Conservation (phyloP, 495 filamentous ascomycete genomes). For the Penicillium nucicola region DNA sequence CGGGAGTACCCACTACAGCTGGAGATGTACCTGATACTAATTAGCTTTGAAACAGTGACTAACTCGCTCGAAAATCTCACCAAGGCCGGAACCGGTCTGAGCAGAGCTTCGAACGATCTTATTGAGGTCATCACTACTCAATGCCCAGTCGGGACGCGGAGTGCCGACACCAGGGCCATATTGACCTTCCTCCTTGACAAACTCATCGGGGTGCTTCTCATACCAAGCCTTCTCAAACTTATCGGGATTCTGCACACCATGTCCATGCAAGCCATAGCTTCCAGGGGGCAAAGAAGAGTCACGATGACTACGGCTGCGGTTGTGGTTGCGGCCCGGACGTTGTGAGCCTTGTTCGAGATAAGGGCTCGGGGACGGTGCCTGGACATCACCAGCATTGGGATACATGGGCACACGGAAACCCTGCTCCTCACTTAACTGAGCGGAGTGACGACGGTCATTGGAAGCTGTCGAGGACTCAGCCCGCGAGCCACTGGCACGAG, state of each 20-base stretch:
- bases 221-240: slow-evolving; percentile 86
- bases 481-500: slow-evolving; percentile 44
- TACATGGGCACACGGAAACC: slow-evolving; percentile 97
- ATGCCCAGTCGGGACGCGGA: slow-evolving; percentile 72
- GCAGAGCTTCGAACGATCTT: slow-evolving; percentile 78
- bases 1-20: slow-evolving; percentile 59
- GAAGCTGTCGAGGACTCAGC: slow-evolving; percentile 52
- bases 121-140: slow-evolving; percentile 90
- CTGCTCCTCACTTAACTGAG: slow-evolving; percentile 64
- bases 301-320: slow-evolving; percentile 59
- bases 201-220: slow-evolving; percentile 80
- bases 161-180: slow-evolving; percentile 63
- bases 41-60: slow-evolving; percentile 5
- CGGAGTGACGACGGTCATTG: slow-evolving; percentile 46
- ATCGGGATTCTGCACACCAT: slow-evolving; percentile 64
- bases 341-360: slow-evolving; percentile 46
- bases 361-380: slow-evolving; percentile 87
- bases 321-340: slow-evolving; percentile 63
- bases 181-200: slow-evolving; percentile 69
- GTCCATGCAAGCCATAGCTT: slow-evolving; percentile 84
- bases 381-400: slow-evolving; percentile 89
- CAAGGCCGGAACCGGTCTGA: slow-evolving; percentile 61
- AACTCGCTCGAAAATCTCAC: slow-evolving; percentile 33
- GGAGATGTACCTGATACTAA: slow-evolving; percentile 45
- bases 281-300: slow-evolving; percentile 65